Base-by-base conservation (phyloP, 2,329 filamentous ascomycete species). In the Colletotrichum theobromicola region DNA sequence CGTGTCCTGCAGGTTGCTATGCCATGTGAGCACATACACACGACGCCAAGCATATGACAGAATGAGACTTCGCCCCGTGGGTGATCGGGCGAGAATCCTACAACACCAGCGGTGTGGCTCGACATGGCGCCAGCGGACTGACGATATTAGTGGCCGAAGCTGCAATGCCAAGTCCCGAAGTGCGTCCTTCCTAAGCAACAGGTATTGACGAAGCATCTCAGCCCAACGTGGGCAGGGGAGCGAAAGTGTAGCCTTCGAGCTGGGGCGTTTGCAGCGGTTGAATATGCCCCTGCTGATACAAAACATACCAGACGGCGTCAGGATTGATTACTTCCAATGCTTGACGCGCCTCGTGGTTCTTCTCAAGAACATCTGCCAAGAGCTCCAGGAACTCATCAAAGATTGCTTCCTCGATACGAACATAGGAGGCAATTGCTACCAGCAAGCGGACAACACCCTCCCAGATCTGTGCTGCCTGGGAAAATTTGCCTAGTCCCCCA, bases 301-400 rank as follows among this genome's bases (percentile, higher is more conserved):
- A 83, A 53, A 87, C 86, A 77, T 96, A 83, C 95, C 95, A 97
- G 5, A 97, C 93, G 2, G 93, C 93, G 85, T 97, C 94, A 1
- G 88, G 86, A 81, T 96, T 95, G 67, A 93, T 84, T 4, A 81
- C 83, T 77, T 94, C 91, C 60, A 97, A 82, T 13, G 90, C 91
- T 37, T 84, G 83, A 62, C 87, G 88, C 13, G 93, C 88, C 62
- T 89, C 85, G 2, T 79, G 69, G 32, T 87, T 84, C 37, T 80
- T 83, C 64, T 86, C 82, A 58, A 92, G 77, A 46, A 86, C 83
- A 50, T 93, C 88, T 4, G 82, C 87, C 30, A 97, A 82, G 67
- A 96, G 83, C 8, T 89, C 88, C 57, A 96, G 80, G 15, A 94
- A 89, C 67, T 95, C 90, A 77, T 96, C 94, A 81, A 95, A 94